Base-by-base conservation (phyloP, 139 green algal species). In the Tetraselmis chui region DNA sequence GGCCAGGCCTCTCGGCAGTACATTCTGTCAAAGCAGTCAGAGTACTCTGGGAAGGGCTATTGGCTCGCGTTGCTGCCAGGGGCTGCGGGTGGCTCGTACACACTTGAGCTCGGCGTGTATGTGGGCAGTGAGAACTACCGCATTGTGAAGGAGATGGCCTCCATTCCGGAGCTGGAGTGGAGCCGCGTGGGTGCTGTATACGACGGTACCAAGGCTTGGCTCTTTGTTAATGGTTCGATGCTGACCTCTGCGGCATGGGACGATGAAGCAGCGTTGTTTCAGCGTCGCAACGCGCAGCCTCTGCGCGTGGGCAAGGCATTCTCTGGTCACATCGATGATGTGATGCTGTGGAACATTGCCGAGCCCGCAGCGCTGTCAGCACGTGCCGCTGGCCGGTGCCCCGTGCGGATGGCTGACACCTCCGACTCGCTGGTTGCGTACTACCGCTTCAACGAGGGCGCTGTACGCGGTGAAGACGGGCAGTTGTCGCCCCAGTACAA, bases 371-470 rank as follows among this genome's bases (percentile, higher is more conserved):
- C 45, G 45, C 45, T 67, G 11, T 5, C 45, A 18, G 45, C 45
- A 18, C 45, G 23, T 25, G 74, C 74, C 74, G 81, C 32, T 31
- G 31, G 23, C 75, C 27, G n/a, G 22, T 84, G 81, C 81, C 75
- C 81, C 25, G 26, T 76, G 28, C 28, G 28, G 23, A 29, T 81
- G 67, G 74, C 26, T 29, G 74, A 77, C 26, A 23, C 74, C 74
- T 22, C 2, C 30, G 30, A 80, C 29, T 23, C 28, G 24, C 1
- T 86, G 59, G n/a, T 86, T 1, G 83, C 59, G 30, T 86, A 83
- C 79, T 86, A 86, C 83, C 79, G 83, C 78, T 86, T 86, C 59
- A 83, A 86, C 77, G 83, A 86, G 30, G 59, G 31, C 28, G 45
- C 45, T 18, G 45, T 67, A 18, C 45, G 45, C 45, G 45, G 45